phyloP scores from a whole-genome alignment of 495 filamentous ascomycete species.

The Extremus antarcticus region DNA sequence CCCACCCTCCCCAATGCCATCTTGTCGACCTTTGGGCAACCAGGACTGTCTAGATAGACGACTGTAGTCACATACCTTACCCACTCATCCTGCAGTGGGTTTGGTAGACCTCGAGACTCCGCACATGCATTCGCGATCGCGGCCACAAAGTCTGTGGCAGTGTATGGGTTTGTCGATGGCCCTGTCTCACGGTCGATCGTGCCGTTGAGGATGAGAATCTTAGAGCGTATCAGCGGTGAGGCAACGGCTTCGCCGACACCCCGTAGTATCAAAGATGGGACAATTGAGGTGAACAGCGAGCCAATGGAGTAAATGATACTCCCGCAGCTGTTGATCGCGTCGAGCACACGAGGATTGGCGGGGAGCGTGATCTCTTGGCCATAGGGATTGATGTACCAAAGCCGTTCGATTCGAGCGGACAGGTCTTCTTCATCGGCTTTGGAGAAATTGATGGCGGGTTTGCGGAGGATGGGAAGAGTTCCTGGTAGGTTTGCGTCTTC shows the following conservation, averaged over 20 bases:
- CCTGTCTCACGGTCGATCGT: conserved; percentile 79
- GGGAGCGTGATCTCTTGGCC: conserved; percentile 76
- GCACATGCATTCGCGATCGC: conserved; percentile 62
- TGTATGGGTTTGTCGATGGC: conserved; percentile 45
- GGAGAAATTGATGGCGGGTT: conserved; percentile 67
- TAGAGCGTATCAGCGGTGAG: conserved; percentile 44
- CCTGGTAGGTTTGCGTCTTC: conserved; percentile 88
- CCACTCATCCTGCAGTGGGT: conserved; percentile 19
- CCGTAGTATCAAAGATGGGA: conserved; percentile 61
- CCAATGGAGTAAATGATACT: conserved; percentile 85
- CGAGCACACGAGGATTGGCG: conserved; percentile 68
- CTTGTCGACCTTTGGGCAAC: conserved; percentile 59
- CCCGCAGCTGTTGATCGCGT: conserved; percentile 48
- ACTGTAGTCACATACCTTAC: conserved; percentile 69
- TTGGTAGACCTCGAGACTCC: conserved; percentile 33
- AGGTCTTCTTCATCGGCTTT: conserved; percentile 65
- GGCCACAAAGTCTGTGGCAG: conserved; percentile 64
- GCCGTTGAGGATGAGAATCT: conserved; percentile 80
- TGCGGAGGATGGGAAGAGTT: conserved; percentile 63
- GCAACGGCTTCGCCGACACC: conserved; percentile 46
- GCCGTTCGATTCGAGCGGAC: conserved; percentile 60
- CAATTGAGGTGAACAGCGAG: conserved; percentile 61
- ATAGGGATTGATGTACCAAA: conserved; percentile 98
- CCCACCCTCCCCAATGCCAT: conserved; percentile 53
- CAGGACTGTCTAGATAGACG: conserved; percentile 64